Base-by-base conservation (phyloP, 2,329 filamentous ascomycete genomes). In the Colletotrichum orbiculare region DNA sequence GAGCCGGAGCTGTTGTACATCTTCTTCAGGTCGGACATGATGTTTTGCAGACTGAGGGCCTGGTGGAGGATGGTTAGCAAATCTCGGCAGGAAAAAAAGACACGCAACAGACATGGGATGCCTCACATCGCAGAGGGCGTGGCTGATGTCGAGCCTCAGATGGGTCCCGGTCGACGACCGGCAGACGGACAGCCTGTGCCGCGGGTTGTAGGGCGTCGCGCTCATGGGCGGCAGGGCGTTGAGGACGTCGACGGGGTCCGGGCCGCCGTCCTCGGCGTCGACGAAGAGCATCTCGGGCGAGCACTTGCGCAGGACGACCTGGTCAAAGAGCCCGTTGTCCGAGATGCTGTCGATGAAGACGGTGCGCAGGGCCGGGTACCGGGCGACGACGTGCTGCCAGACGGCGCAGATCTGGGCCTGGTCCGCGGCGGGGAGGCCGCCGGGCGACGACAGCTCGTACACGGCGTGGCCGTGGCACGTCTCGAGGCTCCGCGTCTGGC, bases 201-300 rank as follows among this genome's bases (percentile, higher is more conserved):
- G 79, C 8, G 84, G 83, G 52, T 81, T 78, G 1, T 70, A 77
- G 68, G 67, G 72, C 62, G 59, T 75, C 50, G 64, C 71, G 41
- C 74, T 75, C 49, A 85, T 70, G 6, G 79, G 74, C 0, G 83
- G 82, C 0, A 85, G 71, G 9, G 76, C 79, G 60, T 76, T 75
- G 48, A 82, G 75, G 13, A 80, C 68, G 57, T 75, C 65, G 66
- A 79, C 67, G 60, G 78, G 71, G 69, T 82, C 71, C 69, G 80
- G 17, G 17, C 17, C 71, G 60, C 77, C 64, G 52, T 77, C 69
- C 0, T 74, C 74, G 2, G 80, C 79, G 55, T 86, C 84, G 48
- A 87, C 79, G 57, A 86, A 86, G 5, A 86, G 74, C 80, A 86
- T 85, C 41, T 76, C 79, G 0, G 84, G 83, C 0, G 83, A 85